A percentile compares a stretch with the other conserved stretches of the same genome.
Evolutionary conservation across 148 eudicot genomes (phyloP).

Genomic region (Tetragonia tetragonoides): DNA sequence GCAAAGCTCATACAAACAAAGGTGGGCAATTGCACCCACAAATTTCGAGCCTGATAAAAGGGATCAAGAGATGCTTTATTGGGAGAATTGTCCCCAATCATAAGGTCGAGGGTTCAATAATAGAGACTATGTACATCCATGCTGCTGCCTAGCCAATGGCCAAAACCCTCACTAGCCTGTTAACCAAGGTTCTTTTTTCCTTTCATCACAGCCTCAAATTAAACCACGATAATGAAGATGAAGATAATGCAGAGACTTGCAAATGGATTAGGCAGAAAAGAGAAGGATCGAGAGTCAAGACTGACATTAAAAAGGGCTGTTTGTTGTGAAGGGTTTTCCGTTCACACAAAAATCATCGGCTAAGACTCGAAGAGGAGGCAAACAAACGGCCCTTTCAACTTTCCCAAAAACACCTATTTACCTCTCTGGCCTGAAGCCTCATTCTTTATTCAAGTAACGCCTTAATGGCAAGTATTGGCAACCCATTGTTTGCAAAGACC

Average conservation of each 20-base stretch:
- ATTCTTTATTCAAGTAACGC: not conserved
- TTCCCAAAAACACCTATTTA: not conserved
- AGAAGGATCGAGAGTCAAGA: not conserved
- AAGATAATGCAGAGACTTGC: no score
- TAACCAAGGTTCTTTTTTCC: no score
- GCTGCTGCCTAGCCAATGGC: not conserved
- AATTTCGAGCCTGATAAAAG: no score
- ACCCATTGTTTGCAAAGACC: not conserved
- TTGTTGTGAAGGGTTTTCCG: not conserved
- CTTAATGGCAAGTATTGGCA: not conserved
- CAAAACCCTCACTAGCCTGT: no score
- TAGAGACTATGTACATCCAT: no score
- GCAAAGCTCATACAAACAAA: not conserved
- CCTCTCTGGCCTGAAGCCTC: slow-evolving; percentile 1
- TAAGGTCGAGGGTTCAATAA: no score
- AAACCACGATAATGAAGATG: no score
- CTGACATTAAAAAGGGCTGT: not conserved
- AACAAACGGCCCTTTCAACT: not conserved
- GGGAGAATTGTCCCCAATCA: no score
- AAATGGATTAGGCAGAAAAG: not conserved
- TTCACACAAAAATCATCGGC: not conserved
- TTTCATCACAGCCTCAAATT: no score
- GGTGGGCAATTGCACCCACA: not conserved
- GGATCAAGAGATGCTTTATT: no score
- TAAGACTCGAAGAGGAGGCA: not conserved